Conservation (phyloP, 2,329 filamentous ascomycete genomes). For the Chalaropsis ovoidea region DNA sequence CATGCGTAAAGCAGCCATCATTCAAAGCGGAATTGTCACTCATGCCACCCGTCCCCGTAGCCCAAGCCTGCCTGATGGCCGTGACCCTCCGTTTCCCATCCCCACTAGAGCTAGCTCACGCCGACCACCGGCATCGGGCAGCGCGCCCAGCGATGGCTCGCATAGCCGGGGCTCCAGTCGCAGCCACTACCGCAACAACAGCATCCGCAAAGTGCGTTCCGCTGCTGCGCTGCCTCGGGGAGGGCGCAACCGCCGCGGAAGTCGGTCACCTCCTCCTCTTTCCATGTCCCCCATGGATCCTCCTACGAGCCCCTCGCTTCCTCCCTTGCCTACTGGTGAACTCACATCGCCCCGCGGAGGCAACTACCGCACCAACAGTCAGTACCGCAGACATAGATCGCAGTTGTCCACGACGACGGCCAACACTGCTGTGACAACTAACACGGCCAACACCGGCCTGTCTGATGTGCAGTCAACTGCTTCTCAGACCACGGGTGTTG, state of each 20-base stretch:
- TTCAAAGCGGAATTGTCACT: conserved; percentile 64
- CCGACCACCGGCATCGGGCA: conserved; percentile 55
- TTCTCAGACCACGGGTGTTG: conserved; percentile 66
- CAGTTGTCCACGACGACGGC: conserved; percentile 53
- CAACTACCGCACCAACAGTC: conserved; percentile 29
- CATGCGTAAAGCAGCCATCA: conserved; percentile 70
- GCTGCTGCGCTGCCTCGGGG: conserved; percentile 59
- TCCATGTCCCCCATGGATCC: conserved; percentile 54
- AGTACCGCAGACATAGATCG: conserved; percentile 42
- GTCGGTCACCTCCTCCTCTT: conserved; percentile 54
- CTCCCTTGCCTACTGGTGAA: conserved; percentile 56
- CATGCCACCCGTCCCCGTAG: conserved; percentile 51
- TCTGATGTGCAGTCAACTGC: conserved; percentile 40
- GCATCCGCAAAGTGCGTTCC: conserved; percentile 74
- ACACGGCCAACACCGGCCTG: conserved; percentile 36
- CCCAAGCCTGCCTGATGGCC: conserved; percentile 51
- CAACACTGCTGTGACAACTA: conserved; percentile 38
- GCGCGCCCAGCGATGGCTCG: conserved; percentile 59
- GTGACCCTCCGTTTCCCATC: conserved; percentile 78
- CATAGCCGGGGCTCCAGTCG: conserved; percentile 52
- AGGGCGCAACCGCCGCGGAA: conserved; percentile 40
- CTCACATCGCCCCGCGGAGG: conserved; percentile 48
- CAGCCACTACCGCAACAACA: conserved; percentile 47
- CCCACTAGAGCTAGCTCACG: conserved; percentile 81
- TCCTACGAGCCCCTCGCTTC: conserved; percentile 59